Conservation (phyloP, 129 eudicot genomes). For the Artemisia tridentata region DNA sequence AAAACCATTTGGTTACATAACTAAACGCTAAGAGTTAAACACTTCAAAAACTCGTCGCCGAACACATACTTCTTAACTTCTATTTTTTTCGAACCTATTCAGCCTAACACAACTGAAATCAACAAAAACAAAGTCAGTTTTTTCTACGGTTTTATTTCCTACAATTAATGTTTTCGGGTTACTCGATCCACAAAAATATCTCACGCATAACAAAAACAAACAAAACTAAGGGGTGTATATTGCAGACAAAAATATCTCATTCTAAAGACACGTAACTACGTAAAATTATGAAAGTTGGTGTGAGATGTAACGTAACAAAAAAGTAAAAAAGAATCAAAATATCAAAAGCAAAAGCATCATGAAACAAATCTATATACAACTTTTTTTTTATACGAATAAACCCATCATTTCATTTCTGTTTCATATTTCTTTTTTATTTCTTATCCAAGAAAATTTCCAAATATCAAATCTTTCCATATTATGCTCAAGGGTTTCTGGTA, state of each 20-base stretch:
- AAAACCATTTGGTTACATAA: too few species aligned
- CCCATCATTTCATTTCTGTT: slow-evolving; percentile 25
- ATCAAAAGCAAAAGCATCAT: slow-evolving; percentile 23
- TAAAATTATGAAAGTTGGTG: slow-evolving; percentile 23
- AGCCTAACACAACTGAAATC: too few species aligned
- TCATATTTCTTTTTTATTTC: slow-evolving; percentile 19
- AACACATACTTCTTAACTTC: too few species aligned
- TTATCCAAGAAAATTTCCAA: slow-evolving; percentile 24
- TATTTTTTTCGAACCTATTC: too few species aligned
- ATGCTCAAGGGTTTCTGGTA: slow-evolving; percentile 42
- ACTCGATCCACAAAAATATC: too few species aligned
- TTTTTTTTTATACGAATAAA: not conserved
- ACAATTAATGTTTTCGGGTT: too few species aligned
- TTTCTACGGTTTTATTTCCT: too few species aligned
- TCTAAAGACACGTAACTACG: not conserved
- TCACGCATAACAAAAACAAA: not conserved
- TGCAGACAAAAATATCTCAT: slow-evolving; percentile 1
- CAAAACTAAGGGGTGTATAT: not conserved
- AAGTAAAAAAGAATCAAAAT: not conserved
- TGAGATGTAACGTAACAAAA: not conserved
- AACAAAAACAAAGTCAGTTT: too few species aligned
- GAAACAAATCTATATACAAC: slow-evolving; percentile 14
- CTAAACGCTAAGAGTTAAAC: too few species aligned
- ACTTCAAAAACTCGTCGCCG: too few species aligned
- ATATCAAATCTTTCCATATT: slow-evolving; percentile 28